Evolutionary conservation across 2,329 filamentous ascomycete genomes (phyloP).

Genomic region (Monosporascus sp.): DNA sequence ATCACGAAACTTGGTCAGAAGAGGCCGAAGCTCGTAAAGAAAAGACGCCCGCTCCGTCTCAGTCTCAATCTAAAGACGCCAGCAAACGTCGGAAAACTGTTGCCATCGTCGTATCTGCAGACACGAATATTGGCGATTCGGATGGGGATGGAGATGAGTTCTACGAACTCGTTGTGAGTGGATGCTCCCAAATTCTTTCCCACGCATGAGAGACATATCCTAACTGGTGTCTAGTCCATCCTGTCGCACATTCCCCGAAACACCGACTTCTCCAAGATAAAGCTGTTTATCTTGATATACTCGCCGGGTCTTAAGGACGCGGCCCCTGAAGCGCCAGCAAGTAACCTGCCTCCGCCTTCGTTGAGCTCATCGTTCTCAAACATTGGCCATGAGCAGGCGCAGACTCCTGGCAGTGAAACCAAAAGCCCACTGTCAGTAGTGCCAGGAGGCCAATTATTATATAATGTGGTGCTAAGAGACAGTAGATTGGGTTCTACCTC

Average conservation of each 20-base stretch:
- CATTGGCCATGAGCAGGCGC: conserved; percentile 69
- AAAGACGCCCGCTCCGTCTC: conserved; percentile 28
- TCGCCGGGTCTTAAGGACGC: conserved; percentile 72
- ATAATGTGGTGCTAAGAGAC: conserved; percentile 13
- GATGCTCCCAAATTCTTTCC: conserved; percentile 27
- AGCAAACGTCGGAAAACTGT: conserved; percentile 66
- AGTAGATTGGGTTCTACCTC: conserved; percentile 42
- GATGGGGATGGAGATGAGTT: conserved; percentile 54
- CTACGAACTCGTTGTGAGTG: conserved; percentile 73
- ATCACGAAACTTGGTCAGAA: conserved; percentile 89
- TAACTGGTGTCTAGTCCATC: conserved; percentile 58
- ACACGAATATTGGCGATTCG: conserved; percentile 54
- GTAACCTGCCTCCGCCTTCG: conserved; percentile 57
- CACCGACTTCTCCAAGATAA: conserved; percentile 66
- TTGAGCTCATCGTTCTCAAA: conserved; percentile 82
- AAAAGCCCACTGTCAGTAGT: conserved; percentile 52
- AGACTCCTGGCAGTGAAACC: conserved; percentile 60
- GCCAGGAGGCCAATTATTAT: background rate
- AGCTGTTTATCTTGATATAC: conserved; percentile 87
- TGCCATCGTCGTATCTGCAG: conserved; percentile 83
- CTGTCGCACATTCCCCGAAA: conserved; percentile 81
- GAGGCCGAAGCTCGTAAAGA: conserved; percentile 69
- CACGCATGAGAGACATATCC: conserved; percentile 11
- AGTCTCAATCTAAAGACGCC: conserved; percentile 25
- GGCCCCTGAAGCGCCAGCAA: conserved; percentile 44